These are phyloP conservation scores for Trichoderma sp. DNA, from an alignment of 2,329 filamentous ascomycete species.

Conservation along the genomic window DNA sequence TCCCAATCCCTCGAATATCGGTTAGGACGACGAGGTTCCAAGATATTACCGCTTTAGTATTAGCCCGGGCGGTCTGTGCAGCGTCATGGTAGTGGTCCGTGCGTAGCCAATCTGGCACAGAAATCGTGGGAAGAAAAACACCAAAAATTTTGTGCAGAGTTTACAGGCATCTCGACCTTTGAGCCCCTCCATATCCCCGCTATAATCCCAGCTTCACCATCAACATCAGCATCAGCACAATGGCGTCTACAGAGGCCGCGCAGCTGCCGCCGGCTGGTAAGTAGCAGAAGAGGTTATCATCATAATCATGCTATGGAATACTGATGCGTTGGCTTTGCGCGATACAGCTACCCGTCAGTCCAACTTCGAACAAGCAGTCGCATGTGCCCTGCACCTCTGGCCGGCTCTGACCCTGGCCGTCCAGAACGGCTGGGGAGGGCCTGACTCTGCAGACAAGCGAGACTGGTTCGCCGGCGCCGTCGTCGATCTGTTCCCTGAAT, in stretches of 20 bases:
- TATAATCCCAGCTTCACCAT: conserved; percentile 19
- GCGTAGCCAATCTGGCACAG: conserved; percentile 9
- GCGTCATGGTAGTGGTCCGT: conserved; percentile 23
- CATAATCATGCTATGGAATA: conserved; percentile 22
- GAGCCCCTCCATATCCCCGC: conserved; percentile 41
- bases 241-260: conserved; percentile 38
- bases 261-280: conserved; percentile 41
- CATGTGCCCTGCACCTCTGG: conserved; percentile 85
- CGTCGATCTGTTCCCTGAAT: conserved; percentile 75
- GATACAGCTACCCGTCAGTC: conserved; percentile 57
- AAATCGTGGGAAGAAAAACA: conserved; percentile 17
- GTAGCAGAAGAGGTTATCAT: conserved; percentile 14
- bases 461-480: conserved; percentile 95
- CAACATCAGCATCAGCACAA: conserved; percentile 32
- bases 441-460: conserved; percentile 80
- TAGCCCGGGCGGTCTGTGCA: not conserved
- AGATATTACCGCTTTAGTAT: conserved; percentile 11
- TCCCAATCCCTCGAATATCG: conserved; percentile 14
- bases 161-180: conserved; percentile 14
- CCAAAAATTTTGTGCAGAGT: conserved; percentile 27
- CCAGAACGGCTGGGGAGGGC: conserved; percentile 83
- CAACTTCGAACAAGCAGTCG: conserved; percentile 84
- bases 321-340: conserved; percentile 11
- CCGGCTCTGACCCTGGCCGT: conserved; percentile 84
- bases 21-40: not conserved